These are phyloP conservation scores for Kurtzmaniella fragi DNA, from an alignment of 805 yeast species.

Conservation along the genomic window DNA sequence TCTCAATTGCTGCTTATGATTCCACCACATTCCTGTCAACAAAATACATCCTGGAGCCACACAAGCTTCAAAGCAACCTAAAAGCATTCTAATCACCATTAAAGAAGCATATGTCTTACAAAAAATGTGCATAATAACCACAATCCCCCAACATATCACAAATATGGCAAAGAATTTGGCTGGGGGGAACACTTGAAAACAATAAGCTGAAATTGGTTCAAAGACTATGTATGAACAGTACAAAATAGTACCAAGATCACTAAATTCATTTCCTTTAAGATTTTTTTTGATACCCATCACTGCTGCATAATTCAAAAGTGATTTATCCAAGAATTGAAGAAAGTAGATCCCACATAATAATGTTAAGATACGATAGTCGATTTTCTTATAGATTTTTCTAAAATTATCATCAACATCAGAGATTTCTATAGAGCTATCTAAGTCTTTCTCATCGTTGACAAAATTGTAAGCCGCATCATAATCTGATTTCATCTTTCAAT, in stretches of 20 bases:
- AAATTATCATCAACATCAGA: conserved; percentile 1
- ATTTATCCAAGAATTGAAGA: conserved; percentile 55
- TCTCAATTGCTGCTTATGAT: conserved; percentile 45
- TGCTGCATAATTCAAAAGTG: conserved; percentile 56
- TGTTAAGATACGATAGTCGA: conserved; percentile 47
- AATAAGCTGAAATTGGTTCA: conserved; percentile 40
- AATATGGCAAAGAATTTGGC: conserved; percentile 46
- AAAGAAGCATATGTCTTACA: conserved; percentile 48
- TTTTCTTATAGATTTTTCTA: conserved; percentile 20
- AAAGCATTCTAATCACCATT: conserved; percentile 49
- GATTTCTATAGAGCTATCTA: neutral
- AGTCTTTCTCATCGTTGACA: conserved; percentile 5
- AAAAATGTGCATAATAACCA: conserved; percentile 47
- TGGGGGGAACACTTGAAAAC: conserved; percentile 48
- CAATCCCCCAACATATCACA: conserved; percentile 50
- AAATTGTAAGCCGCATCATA: conserved; percentile 20
- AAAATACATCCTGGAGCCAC: conserved; percentile 54
- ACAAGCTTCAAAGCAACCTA: conserved; percentile 53
- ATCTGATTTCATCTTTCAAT: conserved; percentile 6
- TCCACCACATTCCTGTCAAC: conserved; percentile 60
- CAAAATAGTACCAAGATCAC: conserved; percentile 49
- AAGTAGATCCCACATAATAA: conserved; percentile 50
- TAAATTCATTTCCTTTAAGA: conserved; percentile 43
- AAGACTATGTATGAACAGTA: conserved; percentile 51
- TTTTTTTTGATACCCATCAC: conserved; percentile 57